Evolutionary conservation across 257 asterid genomes (phyloP).

Genomic region (Nicotiana sylvestris): DNA sequence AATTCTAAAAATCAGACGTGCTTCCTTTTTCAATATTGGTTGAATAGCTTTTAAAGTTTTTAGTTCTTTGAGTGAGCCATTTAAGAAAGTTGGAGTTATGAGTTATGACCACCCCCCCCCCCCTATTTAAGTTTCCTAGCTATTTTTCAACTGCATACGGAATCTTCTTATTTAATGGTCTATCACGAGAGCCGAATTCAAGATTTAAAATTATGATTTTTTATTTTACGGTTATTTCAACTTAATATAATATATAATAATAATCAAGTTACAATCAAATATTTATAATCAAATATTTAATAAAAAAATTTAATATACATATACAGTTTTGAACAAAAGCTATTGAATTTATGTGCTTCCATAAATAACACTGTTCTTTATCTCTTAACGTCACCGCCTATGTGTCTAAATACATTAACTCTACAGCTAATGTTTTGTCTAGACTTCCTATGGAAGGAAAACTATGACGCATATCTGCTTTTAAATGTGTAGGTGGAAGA

Average conservation of each 20-base stretch:
- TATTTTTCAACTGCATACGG: constrained; percentile 39
- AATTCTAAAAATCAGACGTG: background rate
- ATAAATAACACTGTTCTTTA: background rate
- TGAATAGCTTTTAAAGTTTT: constrained; percentile 23
- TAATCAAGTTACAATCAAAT: too few species aligned
- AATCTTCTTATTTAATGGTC: constrained; percentile 32
- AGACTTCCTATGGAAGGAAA: constrained; percentile 14
- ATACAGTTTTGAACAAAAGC: too few species aligned
- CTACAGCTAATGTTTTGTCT: constrained; percentile 23
- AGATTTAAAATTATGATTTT: too few species aligned
- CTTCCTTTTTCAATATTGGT: background rate
- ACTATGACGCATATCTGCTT: constrained; percentile 7
- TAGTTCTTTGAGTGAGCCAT: constrained; percentile 30
- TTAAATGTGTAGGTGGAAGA: constrained; percentile 3
- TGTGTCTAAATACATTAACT: constrained; percentile 16
- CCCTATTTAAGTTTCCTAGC: constrained; percentile 27
- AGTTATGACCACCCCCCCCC: constrained; percentile 19
- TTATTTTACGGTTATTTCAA: too few species aligned
- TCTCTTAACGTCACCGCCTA: constrained; percentile 34
- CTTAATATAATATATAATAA: too few species aligned
- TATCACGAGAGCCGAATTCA: too few species aligned
- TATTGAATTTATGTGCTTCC: too few species aligned
- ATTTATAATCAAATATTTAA: too few species aligned
- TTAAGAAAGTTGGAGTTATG: constrained; percentile 39
- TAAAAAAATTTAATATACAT: too few species aligned